Evolutionary conservation across 257 asterid species (phyloP).

Genomic region (Fraxinus americana): DNA sequence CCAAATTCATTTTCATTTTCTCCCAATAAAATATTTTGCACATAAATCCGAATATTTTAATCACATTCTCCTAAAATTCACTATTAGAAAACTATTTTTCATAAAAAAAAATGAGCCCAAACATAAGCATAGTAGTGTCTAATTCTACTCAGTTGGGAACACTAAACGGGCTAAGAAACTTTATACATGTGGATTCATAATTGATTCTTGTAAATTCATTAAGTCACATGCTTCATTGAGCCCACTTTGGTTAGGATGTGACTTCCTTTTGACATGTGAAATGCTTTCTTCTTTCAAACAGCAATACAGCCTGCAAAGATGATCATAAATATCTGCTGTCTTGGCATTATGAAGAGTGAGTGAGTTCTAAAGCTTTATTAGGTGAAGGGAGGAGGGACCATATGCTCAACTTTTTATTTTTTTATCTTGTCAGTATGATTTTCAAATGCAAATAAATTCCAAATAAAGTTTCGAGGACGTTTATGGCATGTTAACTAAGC

Average conservation of each 20-base stretch:
- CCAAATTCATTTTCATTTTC: no score
- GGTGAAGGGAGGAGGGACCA: background rate
- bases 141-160: background rate
- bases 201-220: conserved; percentile 51
- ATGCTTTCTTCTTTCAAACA: background rate
- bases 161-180: background rate
- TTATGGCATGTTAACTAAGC: no score
- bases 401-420: background rate
- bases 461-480: no score
- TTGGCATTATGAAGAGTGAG: background rate
- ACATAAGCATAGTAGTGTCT: no score
- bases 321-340: background rate
- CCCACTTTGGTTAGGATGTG: conserved; percentile 45
- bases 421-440: no score
- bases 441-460: no score
- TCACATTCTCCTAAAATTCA: no score
- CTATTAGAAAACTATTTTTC: no score
- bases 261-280: conserved; percentile 12
- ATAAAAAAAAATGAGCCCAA: no score
- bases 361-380: background rate
- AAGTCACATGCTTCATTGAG: conserved; percentile 48
- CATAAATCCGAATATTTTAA: no score
- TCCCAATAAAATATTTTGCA: no score
- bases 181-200: conserved; percentile 24
- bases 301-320: background rate